Base-by-base conservation (phyloP, 352 stramenopile genomes). In the Phytophthora tubulina region DNA sequence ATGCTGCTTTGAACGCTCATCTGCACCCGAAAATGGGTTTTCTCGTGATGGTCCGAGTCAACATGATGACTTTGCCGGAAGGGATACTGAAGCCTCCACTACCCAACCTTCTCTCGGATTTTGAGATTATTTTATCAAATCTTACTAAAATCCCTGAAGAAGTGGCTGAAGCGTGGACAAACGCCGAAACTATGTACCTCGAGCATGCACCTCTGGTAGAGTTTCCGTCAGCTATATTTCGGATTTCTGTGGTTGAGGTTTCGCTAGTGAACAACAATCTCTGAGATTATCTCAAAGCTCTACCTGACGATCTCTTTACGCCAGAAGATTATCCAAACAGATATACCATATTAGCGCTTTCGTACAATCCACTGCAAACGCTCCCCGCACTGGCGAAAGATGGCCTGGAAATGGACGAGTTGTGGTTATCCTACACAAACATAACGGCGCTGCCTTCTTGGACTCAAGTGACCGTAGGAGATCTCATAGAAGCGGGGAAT, bases 21-120 rank as follows among this genome's bases (percentile, higher is more conserved):
- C 44, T 69, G 10, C 76, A 88, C 30, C 63, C 62, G 7, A 60
- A 67, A 15, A 61, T 85, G 33, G 48, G 52, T 0, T 78, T 78
- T 39, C 71, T 84, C 27, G 70, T 80, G 8, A 67, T 88, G 10
- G 70, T 80, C 3, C 66, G 56, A 21, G 69, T 78, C 8, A 85
- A 88, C 54, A 84, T 89, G 72, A 81, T 67, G 2, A 38, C 45
- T 11, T 48, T 84, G 13, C 81, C 81, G 0, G 61, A 78, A 17
- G 75, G 77, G 11, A 42, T 83, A 2, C 48, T 86, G 6, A 52
- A 66, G 38, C 2, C 67, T 21, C 15, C 67, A 9, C 61, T 85
- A 0, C 79, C 82, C 0, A 55, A 54, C 0, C 67, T 72, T 11
- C 62, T 86, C 30, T 74, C 57, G 4, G 82, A 90, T 21, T 68